These are phyloP conservation scores for Thelonectria olida DNA, from an alignment of 2,329 filamentous ascomycete genomes.

Conservation along the genomic window DNA sequence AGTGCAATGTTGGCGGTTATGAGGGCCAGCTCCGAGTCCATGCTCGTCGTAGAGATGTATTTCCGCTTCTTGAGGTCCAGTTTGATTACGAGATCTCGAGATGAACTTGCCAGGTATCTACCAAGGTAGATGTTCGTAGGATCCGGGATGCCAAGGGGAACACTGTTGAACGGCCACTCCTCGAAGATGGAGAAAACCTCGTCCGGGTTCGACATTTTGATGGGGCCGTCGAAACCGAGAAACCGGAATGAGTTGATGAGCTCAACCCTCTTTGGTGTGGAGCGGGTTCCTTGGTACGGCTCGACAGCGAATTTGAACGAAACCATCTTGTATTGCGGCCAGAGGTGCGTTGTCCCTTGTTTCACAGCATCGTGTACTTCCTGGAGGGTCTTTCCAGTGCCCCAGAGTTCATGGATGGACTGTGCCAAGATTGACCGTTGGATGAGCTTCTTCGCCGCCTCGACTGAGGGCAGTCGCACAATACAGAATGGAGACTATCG, in stretches of 20 bases:
- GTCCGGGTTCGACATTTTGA: conserved; percentile 78
- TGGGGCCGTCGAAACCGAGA: conserved; percentile 79
- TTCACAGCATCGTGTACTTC: conserved; percentile 74
- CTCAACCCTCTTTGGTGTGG: conserved; percentile 67
- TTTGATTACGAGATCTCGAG: conserved; percentile 72
- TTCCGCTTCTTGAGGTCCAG: conserved; percentile 92
- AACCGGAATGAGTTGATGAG: conserved; percentile 87
- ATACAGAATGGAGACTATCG: conserved; percentile 86
- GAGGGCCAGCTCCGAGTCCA: conserved; percentile 94
- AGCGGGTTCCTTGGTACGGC: conserved; percentile 79
- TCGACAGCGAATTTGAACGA: conserved; percentile 90
- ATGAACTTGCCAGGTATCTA: conserved; percentile 72
- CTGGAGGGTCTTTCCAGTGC: conserved; percentile 71
- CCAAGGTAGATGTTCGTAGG: conserved; percentile 75
- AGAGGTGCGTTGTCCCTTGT: conserved; percentile 67
- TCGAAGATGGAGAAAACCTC: conserved; percentile 85
- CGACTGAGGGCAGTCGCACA: conserved; percentile 71
- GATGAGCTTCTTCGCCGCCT: conserved; percentile 73
- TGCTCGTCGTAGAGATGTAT: conserved; percentile 96
- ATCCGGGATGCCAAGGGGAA: conserved; percentile 57
- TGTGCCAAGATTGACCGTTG: conserved; percentile 82
- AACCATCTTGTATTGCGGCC: conserved; percentile 69
- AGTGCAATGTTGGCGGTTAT: conserved; percentile 91
- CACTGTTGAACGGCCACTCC: conserved; percentile 72
- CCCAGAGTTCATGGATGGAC: conserved; percentile 92